A percentile compares a stretch with the other conserved stretches of the same genome.
These are phyloP conservation scores for Cucurbita moschata DNA, from an alignment of 306 rosid species.

Conservation along the genomic window DNA sequence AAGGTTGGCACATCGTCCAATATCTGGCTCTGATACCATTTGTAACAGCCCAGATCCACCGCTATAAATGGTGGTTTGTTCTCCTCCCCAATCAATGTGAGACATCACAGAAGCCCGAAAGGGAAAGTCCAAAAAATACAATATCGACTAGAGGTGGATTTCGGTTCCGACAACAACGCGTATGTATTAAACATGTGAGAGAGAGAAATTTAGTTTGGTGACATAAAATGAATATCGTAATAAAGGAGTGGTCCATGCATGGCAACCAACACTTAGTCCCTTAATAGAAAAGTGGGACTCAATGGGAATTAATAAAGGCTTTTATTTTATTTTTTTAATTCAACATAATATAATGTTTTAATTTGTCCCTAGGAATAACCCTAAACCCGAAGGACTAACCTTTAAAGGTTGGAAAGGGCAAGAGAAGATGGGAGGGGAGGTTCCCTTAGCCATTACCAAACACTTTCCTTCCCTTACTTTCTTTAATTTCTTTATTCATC, in stretches of 20 bases:
- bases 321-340: neutral
- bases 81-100: too few species aligned
- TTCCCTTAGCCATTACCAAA: neutral
- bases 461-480: neutral
- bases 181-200: neutral
- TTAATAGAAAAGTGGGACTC: neutral
- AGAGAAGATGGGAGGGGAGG: neutral
- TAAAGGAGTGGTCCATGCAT: slow-evolving; percentile 2
- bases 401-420: neutral
- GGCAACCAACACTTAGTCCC: neutral
- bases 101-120: too few species aligned
- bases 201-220: neutral
- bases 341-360: neutral
- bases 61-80: too few species aligned
- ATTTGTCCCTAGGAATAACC: neutral
- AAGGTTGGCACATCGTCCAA: too few species aligned
- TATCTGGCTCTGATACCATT: too few species aligned
- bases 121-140: too few species aligned
- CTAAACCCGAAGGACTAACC: neutral
- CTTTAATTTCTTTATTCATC: neutral
- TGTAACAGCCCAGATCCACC: too few species aligned
- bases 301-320: neutral
- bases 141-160: too few species aligned
- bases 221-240: neutral
- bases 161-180: too few species aligned